These are phyloP conservation scores for Kregervanrija delftensis DNA, from an alignment of 805 yeast genomes.

Conservation along the genomic window DNA sequence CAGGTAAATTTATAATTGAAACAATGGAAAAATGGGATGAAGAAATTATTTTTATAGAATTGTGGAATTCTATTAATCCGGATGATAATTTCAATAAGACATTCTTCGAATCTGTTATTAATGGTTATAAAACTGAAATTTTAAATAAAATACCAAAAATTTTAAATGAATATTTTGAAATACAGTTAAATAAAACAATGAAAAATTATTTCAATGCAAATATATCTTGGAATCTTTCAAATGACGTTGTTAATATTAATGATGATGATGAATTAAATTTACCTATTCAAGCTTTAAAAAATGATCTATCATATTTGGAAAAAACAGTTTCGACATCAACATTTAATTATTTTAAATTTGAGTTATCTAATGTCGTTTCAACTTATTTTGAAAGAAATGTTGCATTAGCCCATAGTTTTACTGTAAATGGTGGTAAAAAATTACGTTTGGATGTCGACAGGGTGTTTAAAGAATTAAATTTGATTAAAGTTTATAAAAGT, in stretches of 20 bases:
- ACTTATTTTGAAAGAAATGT: conserved; percentile 32
- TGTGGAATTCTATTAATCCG: conserved; percentile 31
- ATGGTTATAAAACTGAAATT: conserved; percentile 29
- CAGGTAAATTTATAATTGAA: conserved; percentile 29
- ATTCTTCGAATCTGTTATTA: conserved; percentile 37
- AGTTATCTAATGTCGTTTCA: conserved; percentile 25
- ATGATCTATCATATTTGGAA: conserved; percentile 25
- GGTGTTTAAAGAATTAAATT: conserved; percentile 22
- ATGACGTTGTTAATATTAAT: background rate
- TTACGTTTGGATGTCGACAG: conserved; percentile 26
- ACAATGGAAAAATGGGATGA: conserved; percentile 38
- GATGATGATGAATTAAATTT: conserved; percentile 17
- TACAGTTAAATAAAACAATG: conserved; percentile 30
- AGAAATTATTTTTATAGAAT: conserved; percentile 33
- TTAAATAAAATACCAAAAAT: conserved; percentile 23
- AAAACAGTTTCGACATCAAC: conserved; percentile 27
- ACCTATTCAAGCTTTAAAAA: conserved; percentile 20
- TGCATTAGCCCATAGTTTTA: conserved; percentile 32
- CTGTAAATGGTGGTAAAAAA: conserved; percentile 27
- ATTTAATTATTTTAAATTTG: conserved; percentile 18
- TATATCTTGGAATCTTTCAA: conserved; percentile 20
- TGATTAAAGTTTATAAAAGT: conserved; percentile 16
- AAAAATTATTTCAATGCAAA: conserved; percentile 28
- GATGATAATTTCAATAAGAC: conserved; percentile 20
- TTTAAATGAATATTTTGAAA: conserved; percentile 27